Evolutionary conservation across 148 eudicot genomes (phyloP), one percentile per base, ranked within the genome.

Genomic region (Tetragonia tetragonoides): DNA sequence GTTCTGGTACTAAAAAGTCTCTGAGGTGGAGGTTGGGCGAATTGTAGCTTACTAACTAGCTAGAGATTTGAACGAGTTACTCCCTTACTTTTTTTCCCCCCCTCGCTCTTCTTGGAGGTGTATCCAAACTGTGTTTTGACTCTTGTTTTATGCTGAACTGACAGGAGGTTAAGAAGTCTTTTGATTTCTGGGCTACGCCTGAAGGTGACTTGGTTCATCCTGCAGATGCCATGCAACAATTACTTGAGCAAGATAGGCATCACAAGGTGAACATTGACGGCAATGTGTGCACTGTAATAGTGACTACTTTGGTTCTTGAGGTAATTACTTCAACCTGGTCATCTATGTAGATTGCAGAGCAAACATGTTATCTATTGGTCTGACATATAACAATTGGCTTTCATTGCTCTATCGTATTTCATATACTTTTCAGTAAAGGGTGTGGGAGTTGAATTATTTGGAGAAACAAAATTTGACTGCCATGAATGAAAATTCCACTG

Each of bases 271-370:
- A 95, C 80, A 84, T 95, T 68, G 99, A 95, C 79, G 97, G 99
- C 72, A 93, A 93, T 80, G 99, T 95, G 37, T 88, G 91, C 89
- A 88, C 99, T 76, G 99, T 92, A 21, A 89, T 95, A 85, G 99
- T 95, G 59, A 95, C 99, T 18, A 88, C 91, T 79, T 84, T 95
- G 84, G 99, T 95, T 77, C 97, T 95, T 80, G 99, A 95, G 99
- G 99, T 95, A 92, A 77, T 53, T 14, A 41, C 24, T 59, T 53
- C 56, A 17, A 46, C 66, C 56, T 59, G 51, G 34, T 44, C 42
- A 42, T 65, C 64, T 7, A 15, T 46, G 11, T 37, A 7, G 49
- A 44, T 7, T 46, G 11, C n/a, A 7, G 49, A 44, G 3, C 23
- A 28, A n/a, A 78, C 42, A n/a, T 51, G 40, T 9, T 41, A 39